Evolutionary conservation across 169 alveolate genomes (phyloP), one percentile per base, ranked within the genome.

Genomic region (Plasmodium gonderi): DNA sequence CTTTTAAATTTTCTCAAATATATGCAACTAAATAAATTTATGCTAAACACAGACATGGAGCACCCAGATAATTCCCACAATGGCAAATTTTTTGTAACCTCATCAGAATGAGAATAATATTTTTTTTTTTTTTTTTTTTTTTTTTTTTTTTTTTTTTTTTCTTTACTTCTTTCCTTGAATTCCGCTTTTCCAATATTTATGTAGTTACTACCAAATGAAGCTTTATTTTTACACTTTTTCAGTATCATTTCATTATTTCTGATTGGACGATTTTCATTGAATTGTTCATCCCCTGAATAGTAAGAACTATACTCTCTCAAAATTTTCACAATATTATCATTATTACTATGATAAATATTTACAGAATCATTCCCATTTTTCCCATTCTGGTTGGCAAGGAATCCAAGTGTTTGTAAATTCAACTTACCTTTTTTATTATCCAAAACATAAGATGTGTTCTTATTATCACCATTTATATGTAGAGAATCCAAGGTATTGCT

Each of bases 21-120:
- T 31, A 87, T 75, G 36, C 93, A 87, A 64, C 81, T 87, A 31
- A 87, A 87, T 17, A 87, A 31, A 54, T 75, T 87, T 47, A 87
- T 87, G 68, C 68, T 87, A 87, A 33, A 87, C 79, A 87, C 68
- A 7, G 93, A 87, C 20, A 87, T 17, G 20, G 20, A 33, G 33
- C 85, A 87, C 45, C 40, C 23, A 17, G 87, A 74, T 29, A 87
- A 44, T 54, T 87, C 68, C 93, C 93, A 87, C 31, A n/a, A 8
- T 26, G 20, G 75, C 26, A n/a, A 38, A n/a, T 29, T 42, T 74
- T 83, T 83, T 26, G 40, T 36, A 1, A 11, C 23, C 8, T 20
- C 64, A 12, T 80, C 20, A 47, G 8, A 60, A 23, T 60, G 72
- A 17, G 31, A 9, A n/a, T 1, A 68, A 7, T 31, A 68, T 20